Percentiles rank a stretch among this genome's conserved stretches.
phyloP scores from a whole-genome alignment of 116 monocot genomes.

The Dioscorea cayenensis region DNA sequence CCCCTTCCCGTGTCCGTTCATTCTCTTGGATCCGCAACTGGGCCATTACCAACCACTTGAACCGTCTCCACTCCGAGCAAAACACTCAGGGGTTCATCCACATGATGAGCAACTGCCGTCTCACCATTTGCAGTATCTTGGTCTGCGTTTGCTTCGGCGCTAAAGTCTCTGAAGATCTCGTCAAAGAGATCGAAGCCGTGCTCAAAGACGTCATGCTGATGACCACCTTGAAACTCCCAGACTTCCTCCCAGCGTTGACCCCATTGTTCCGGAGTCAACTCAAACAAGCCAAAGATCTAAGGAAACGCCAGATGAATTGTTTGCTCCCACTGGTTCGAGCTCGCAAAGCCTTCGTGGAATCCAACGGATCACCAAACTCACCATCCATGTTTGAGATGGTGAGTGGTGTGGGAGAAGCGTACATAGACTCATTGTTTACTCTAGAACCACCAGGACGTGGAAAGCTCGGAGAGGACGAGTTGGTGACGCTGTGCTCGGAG shows the following conservation, averaged over 20 bases:
- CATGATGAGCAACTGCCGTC: slow-evolving; percentile 62
- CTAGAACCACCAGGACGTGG: slow-evolving; percentile 42
- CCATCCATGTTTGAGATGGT: slow-evolving; percentile 47
- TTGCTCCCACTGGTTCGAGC: slow-evolving; percentile 59
- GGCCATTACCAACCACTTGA: slow-evolving; percentile 59
- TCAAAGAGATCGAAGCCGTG: slow-evolving; percentile 65
- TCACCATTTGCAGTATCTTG: slow-evolving; percentile 90
- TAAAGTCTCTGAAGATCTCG: slow-evolving; percentile 39
- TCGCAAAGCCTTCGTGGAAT: slow-evolving; percentile 44
- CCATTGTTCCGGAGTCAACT: slow-evolving; percentile 66
- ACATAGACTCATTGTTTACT: slow-evolving; percentile 71
- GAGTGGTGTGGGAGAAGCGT: slow-evolving; percentile 67
- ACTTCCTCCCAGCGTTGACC: slow-evolving; percentile 72
- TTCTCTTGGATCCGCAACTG: slow-evolving; percentile 85
- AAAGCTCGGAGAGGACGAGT: slow-evolving; percentile 72
- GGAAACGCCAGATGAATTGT: slow-evolving; percentile 59
- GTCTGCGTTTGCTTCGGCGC: slow-evolving; percentile 89
- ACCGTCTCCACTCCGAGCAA: slow-evolving; percentile 38
- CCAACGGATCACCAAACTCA: slow-evolving; percentile 14
- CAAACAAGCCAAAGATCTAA: slow-evolving; percentile 37
- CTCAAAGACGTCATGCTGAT: slow-evolving; percentile 89
- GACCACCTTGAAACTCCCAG: slow-evolving; percentile 62
- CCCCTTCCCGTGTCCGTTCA: slow-evolving; percentile 24
- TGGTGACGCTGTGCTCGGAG: slow-evolving; percentile 87
- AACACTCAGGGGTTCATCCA: slow-evolving; percentile 18